A percentile compares a stretch with the other conserved stretches of the same genome.
These are phyloP conservation scores for Echinosophora koreensis DNA, from an alignment of 306 rosid genomes.

Conservation along the genomic window DNA sequence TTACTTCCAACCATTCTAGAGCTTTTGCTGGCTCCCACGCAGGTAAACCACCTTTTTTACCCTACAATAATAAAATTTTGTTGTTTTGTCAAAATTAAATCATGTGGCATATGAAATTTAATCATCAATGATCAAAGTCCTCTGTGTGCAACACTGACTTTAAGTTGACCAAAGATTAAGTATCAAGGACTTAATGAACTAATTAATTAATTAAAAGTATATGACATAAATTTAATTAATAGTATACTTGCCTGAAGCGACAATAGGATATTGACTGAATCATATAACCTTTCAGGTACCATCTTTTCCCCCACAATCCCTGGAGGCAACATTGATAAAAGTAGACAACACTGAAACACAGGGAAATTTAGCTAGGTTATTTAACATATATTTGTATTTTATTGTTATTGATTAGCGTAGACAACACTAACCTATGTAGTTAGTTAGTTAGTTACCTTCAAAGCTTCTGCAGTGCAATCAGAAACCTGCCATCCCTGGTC, in stretches of 20 bases:
- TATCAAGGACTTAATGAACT: too few species aligned
- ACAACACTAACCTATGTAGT: too few species aligned
- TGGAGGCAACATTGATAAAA: constrained; percentile 62
- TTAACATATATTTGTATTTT: neutral
- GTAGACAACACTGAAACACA: constrained; percentile 68
- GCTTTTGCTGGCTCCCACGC: constrained; percentile 77
- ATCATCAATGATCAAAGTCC: neutral
- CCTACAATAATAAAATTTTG: constrained; percentile 43
- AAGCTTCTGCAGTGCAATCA: constrained; percentile 81
- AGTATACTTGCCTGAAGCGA: constrained; percentile 65
- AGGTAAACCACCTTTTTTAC: constrained; percentile 80
- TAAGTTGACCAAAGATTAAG: neutral
- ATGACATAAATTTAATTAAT: neutral
- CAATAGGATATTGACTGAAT: constrained; percentile 69
- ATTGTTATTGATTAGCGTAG: neutral
- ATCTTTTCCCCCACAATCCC: constrained; percentile 77
- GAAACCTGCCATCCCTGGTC: constrained; percentile 95
- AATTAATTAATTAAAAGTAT: neutral
- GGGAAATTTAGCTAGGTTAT: neutral
- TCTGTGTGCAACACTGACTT: neutral
- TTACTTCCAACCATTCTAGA: constrained; percentile 76
- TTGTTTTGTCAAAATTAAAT: neutral
- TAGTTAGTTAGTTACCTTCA: constrained; percentile 57
- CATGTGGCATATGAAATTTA: neutral
- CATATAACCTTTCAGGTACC: constrained; percentile 62